Conservation (phyloP, 2,329 filamentous ascomycete genomes). For the Aspergillus quadrilineatus region DNA sequence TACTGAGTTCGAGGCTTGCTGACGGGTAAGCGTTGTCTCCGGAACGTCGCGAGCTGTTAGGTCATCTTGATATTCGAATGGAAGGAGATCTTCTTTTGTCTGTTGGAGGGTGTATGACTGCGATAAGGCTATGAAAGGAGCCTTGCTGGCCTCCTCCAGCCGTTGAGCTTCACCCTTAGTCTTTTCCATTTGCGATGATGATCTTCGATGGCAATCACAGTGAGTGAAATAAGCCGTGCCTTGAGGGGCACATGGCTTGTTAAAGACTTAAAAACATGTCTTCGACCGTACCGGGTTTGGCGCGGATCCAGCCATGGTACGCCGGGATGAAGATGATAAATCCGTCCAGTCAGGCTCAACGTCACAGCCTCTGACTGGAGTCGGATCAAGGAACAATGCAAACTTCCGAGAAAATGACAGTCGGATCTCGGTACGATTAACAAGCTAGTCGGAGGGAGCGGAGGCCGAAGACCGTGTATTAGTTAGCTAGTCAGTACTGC, state of each 20-base stretch:
- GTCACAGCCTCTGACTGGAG: neutral
- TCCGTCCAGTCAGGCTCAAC: neutral
- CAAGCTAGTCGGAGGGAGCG: neutral
- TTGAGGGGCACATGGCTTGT: neutral
- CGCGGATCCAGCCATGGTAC: neutral
- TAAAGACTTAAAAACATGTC: neutral
- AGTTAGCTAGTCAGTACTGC: no score
- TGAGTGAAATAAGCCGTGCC: neutral
- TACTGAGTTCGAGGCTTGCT: slow-evolving; percentile 23
- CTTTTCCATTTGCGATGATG: neutral
- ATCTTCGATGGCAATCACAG: neutral
- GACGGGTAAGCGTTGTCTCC: slow-evolving; percentile 22
- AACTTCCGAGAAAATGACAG: neutral
- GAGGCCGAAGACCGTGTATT: neutral
- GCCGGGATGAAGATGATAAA: neutral
- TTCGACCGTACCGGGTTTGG: neutral
- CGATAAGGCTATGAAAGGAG: slow-evolving; percentile 1
- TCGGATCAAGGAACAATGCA: slow-evolving; percentile 1
- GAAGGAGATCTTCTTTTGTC: slow-evolving; percentile 13
- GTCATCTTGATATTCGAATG: neutral
- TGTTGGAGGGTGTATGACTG: slow-evolving; percentile 13
- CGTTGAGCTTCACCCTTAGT: neutral
- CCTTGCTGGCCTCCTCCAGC: neutral
- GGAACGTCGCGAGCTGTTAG: slow-evolving; percentile 11
- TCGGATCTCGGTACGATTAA: slow-evolving; percentile 1